Evolutionary conservation across 306 rosid species (phyloP).

Genomic region (Citrullus colocynthis): DNA sequence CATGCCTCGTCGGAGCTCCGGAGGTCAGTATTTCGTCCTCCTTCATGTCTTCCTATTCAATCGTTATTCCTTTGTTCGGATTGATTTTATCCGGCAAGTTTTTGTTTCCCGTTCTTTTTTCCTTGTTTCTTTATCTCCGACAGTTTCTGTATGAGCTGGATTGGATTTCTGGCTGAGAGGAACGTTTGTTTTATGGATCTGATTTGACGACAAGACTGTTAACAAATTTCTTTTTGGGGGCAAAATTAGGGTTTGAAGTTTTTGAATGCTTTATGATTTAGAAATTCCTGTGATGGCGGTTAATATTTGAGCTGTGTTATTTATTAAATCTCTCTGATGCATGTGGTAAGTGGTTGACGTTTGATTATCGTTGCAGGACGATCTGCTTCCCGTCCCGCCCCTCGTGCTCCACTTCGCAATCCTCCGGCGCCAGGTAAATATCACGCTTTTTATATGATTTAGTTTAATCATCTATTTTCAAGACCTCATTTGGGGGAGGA

Average conservation of each 20-base stretch:
- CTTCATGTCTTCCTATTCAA: neutral
- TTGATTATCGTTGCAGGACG: slow-evolving; percentile 8
- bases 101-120: neutral
- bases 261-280: neutral
- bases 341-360: neutral
- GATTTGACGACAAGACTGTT: neutral
- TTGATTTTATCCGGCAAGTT: neutral
- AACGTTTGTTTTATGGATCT: neutral
- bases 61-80: neutral
- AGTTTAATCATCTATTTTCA: neutral
- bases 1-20: slow-evolving; percentile 9
- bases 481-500: neutral
- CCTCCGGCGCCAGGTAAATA: slow-evolving; percentile 16
- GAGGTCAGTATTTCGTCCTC: neutral
- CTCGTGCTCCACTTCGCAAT: slow-evolving; percentile 6
- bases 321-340: neutral
- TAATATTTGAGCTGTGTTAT: neutral
- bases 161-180: neutral
- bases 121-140: neutral
- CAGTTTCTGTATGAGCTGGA: neutral
- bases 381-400: slow-evolving; percentile 14
- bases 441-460: neutral
- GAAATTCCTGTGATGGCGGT: neutral
- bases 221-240: neutral
- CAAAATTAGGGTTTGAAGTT: neutral